These are phyloP conservation scores for Pisolithus tinctorius DNA, from an alignment of 768 basidiomycete species.

Conservation along the genomic window DNA sequence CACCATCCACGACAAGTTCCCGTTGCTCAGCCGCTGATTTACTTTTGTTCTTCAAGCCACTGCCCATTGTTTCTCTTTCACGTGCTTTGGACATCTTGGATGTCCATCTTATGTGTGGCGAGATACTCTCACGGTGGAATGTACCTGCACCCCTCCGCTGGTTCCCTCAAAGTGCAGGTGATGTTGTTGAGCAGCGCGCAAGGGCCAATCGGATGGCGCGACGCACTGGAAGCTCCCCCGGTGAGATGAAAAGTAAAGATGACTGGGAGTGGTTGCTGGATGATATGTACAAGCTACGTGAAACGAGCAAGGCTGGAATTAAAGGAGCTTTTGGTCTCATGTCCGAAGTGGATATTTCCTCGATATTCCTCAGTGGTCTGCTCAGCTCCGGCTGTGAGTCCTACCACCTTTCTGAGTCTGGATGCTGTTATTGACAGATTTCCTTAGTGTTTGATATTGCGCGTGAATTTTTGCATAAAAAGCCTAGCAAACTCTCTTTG, in stretches of 20 bases:
- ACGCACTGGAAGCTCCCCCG: slow-evolving; percentile 49
- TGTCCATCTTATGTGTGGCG: slow-evolving; percentile 89
- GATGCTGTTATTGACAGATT: slow-evolving; percentile 6
- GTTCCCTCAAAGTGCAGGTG: slow-evolving; percentile 74
- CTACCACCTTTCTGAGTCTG: not conserved
- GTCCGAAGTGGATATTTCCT: slow-evolving; percentile 58
- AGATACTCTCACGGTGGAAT: slow-evolving; percentile 85
- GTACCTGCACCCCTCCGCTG: slow-evolving; percentile 80
- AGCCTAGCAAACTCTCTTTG: slow-evolving; percentile 42
- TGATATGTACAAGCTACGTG: slow-evolving; percentile 82
- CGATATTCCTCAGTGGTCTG: slow-evolving; percentile 83
- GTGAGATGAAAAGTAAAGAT: slow-evolving; percentile 50
- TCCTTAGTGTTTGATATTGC: slow-evolving; percentile 61
- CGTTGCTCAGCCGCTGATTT: slow-evolving; percentile 62
- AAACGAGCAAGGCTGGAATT: slow-evolving; percentile 53
- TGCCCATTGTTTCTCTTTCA: slow-evolving; percentile 70
- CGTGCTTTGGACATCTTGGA: slow-evolving; percentile 86
- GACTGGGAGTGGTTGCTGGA: slow-evolving; percentile 87
- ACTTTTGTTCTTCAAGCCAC: slow-evolving; percentile 73
- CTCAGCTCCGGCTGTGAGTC: slow-evolving; percentile 83
- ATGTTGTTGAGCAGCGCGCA: slow-evolving; percentile 64
- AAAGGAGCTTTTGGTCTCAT: slow-evolving; percentile 79
- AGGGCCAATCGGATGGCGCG: slow-evolving; percentile 86
- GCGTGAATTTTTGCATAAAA: slow-evolving; percentile 48
- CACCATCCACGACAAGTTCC: slow-evolving; percentile 59